These are phyloP conservation scores for Umbelopsis sp. DNA, from an alignment of 192 early-diverging fungal species.

Conservation along the genomic window DNA sequence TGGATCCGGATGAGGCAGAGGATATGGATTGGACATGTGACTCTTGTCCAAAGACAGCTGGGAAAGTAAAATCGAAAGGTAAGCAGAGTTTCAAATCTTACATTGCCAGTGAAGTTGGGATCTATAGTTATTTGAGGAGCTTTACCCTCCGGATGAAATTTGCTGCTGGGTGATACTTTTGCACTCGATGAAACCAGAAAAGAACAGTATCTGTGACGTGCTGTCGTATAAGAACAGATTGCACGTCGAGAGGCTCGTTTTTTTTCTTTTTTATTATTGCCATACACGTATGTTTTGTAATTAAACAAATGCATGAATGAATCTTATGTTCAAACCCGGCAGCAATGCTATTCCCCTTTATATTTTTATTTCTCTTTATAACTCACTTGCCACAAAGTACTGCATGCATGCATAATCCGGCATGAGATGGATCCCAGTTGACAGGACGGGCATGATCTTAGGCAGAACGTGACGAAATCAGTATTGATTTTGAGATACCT, in stretches of 20 bases:
- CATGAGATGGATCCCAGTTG: slow-evolving; percentile 16
- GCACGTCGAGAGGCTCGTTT: slow-evolving; percentile 16
- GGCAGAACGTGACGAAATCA: not conserved
- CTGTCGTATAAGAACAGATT: slow-evolving; percentile 8
- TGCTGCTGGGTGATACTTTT: slow-evolving; percentile 8
- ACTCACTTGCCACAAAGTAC: slow-evolving; percentile 4
- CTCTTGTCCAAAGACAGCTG: slow-evolving; percentile 20
- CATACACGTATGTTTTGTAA: slow-evolving; percentile 20
- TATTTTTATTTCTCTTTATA: not conserved
- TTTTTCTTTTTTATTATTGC: slow-evolving; percentile 7
- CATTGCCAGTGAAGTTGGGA: not conserved
- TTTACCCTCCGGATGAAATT: not conserved
- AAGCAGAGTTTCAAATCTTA: not conserved
- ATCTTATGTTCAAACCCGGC: slow-evolving; percentile 9
- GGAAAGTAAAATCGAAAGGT: not conserved
- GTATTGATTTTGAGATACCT: not conserved
- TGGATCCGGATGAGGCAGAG: slow-evolving; percentile 36
- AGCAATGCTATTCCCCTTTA: slow-evolving; percentile 13
- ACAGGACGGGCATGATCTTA: slow-evolving; percentile 17
- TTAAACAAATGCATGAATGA: slow-evolving; percentile 18
- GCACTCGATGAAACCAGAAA: slow-evolving; percentile 1
- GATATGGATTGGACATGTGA: slow-evolving; percentile 40
- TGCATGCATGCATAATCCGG: not conserved
- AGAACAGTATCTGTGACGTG: slow-evolving; percentile 18
- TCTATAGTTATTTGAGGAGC: not conserved